phyloP scores from a whole-genome alignment of 1,284 basidiomycete genomes.

The Boletellus sp. region DNA sequence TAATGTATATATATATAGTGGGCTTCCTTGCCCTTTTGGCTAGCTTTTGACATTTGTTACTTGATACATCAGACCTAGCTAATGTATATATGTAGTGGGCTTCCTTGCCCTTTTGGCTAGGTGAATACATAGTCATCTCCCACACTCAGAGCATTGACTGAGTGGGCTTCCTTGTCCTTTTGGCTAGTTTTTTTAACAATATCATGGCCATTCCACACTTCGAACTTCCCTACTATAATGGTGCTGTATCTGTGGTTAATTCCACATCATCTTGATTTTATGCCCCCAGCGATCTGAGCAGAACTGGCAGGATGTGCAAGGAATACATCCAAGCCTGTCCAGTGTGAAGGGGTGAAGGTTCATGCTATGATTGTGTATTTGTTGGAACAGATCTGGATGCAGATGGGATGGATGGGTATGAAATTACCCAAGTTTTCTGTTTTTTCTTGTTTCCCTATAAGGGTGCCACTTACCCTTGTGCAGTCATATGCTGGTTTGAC shows the following conservation, averaged over 20 bases:
- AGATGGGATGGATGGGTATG: neutral
- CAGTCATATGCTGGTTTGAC: no score
- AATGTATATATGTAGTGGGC: no score
- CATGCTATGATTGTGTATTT: constrained; percentile 8
- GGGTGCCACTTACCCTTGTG: no score
- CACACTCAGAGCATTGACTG: no score
- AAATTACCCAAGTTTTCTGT: neutral
- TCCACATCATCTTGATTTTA: constrained; percentile 3
- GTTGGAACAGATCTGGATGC: constrained; percentile 2
- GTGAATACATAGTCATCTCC: no score
- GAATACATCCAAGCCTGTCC: constrained; percentile 6
- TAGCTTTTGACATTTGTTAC: no score
- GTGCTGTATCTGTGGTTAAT: constrained; percentile 8
- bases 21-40: no score
- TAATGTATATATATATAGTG: no score
- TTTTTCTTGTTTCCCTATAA: constrained; percentile 6
- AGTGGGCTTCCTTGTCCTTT: no score
- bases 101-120: no score
- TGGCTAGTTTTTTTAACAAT: no score
- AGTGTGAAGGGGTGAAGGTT: constrained; percentile 5
- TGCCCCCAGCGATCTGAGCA: constrained; percentile 10
- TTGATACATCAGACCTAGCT: no score
- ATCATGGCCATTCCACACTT: neutral
- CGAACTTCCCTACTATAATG: constrained; percentile 4
- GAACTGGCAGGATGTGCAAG: constrained; percentile 4